Percentiles rank a stretch among this genome's conserved stretches.
Conservation (phyloP, 345 rosid genomes). For the Clarkia xantiana region DNA sequence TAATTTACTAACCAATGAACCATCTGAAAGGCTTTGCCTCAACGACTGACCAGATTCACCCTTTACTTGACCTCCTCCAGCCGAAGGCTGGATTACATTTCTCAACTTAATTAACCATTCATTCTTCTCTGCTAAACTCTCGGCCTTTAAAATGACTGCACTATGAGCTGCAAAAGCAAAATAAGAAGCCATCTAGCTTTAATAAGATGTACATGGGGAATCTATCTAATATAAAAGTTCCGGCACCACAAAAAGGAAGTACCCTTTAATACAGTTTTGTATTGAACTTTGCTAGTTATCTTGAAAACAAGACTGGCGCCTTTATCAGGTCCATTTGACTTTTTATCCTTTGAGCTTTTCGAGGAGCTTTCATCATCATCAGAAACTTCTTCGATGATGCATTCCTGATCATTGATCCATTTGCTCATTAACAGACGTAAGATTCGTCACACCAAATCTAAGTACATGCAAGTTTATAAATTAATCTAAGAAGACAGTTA, state of each 20-base stretch:
- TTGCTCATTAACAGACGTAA: background rate
- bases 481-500: too few relatives aligned
- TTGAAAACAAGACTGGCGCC: conserved; percentile 66
- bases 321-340: conserved; percentile 66
- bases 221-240: background rate
- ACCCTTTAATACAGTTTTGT: conserved; percentile 47
- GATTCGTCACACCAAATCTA: too few relatives aligned
- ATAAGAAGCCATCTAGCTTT: conserved; percentile 1
- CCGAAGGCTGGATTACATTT: conserved; percentile 42
- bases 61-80: conserved; percentile 40
- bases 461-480: too few relatives aligned
- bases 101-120: conserved; percentile 78
- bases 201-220: background rate
- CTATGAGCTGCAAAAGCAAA: conserved; percentile 51
- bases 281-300: conserved; percentile 77
- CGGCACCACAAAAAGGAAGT: background rate
- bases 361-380: conserved; percentile 67
- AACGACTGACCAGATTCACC: conserved; percentile 35
- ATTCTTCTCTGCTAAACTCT: conserved; percentile 63
- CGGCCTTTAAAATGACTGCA: conserved; percentile 77
- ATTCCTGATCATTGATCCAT: conserved; percentile 41
- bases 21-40: conserved; percentile 88
- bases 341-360: conserved; percentile 75
- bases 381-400: conserved; percentile 60
- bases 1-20: conserved; percentile 65